These are phyloP conservation scores for Fusarium brachygibbosum DNA, from an alignment of 2,329 filamentous ascomycete species.

Conservation along the genomic window DNA sequence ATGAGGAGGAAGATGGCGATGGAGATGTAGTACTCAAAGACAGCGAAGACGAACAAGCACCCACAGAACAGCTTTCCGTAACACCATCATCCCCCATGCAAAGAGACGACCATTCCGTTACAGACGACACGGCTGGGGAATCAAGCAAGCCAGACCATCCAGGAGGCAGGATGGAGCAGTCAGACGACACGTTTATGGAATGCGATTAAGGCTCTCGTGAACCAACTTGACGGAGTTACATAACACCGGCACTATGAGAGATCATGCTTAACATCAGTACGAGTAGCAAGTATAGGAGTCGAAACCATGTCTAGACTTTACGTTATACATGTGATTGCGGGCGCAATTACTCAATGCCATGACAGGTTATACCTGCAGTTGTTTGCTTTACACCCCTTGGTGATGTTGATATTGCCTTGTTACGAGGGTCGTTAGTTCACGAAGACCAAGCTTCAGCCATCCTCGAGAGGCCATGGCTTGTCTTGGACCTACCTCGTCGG, in stretches of 20 bases:
- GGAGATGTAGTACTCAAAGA: not conserved
- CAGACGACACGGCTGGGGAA: not conserved
- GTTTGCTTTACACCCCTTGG: constrained; percentile 24
- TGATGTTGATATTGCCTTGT: constrained; percentile 4
- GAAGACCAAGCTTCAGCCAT: too few relatives aligned
- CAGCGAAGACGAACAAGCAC: not conserved
- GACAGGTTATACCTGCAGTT: constrained; percentile 6
- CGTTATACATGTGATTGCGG: constrained; percentile 23
- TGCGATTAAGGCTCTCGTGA: constrained; percentile 10
- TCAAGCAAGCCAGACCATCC: not conserved
- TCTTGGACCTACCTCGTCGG: constrained; percentile 28
- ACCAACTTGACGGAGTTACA: constrained; percentile 4
- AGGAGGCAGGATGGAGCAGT: not conserved
- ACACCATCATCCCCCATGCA: not conserved
- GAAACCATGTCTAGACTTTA: constrained; percentile 10
- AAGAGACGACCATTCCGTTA: not conserved
- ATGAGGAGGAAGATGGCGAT: not conserved
- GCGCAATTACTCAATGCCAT: constrained; percentile 9
- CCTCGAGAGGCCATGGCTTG: not conserved
- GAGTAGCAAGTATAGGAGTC: constrained; percentile 15
- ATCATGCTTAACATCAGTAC: constrained; percentile 3
- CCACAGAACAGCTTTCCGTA: not conserved
- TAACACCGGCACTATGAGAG: constrained; percentile 1
- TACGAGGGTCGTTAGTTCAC: too few relatives aligned
- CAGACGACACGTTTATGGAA: not conserved